phyloP scores from a whole-genome alignment of 306 rosid genomes.

The Lathyrus sativus region DNA sequence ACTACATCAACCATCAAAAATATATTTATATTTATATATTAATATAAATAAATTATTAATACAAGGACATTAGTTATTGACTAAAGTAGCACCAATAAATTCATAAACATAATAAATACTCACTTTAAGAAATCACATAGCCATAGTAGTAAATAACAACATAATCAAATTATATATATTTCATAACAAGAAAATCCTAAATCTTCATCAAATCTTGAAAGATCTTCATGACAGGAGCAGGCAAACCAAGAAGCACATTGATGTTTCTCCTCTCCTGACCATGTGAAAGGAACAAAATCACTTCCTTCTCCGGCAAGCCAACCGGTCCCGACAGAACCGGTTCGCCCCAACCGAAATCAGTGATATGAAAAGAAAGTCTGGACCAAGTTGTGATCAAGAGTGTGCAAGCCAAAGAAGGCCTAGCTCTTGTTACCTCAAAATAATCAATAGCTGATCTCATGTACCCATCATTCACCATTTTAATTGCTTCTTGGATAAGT shows the following conservation, averaged over 20 bases:
- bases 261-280: conserved; percentile 76
- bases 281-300: conserved; percentile 75
- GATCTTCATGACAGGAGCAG: conserved; percentile 80
- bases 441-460: conserved; percentile 95
- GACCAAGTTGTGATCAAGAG: conserved; percentile 93
- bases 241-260: conserved; percentile 86
- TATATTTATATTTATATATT: no score
- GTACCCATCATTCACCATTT: conserved; percentile 64
- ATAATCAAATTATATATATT: conserved; percentile 13
- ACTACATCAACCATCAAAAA: no score
- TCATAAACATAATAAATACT: conserved; percentile 2
- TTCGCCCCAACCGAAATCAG: conserved; percentile 99
- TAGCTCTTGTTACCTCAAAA: conserved; percentile 78
- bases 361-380: conserved; percentile 67
- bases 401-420: conserved; percentile 88
- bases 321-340: conserved; percentile 88
- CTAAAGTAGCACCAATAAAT: neutral
- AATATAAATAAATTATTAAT: no score
- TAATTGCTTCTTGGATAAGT: conserved; percentile 69
- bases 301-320: conserved; percentile 91
- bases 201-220: conserved; percentile 71
- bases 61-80: neutral
- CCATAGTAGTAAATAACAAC: conserved; percentile 28
- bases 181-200: conserved; percentile 24
- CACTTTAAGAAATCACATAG: conserved; percentile 31